Base-by-base conservation (phyloP, 345 rosid species). In the Eucalyptus marginata region DNA sequence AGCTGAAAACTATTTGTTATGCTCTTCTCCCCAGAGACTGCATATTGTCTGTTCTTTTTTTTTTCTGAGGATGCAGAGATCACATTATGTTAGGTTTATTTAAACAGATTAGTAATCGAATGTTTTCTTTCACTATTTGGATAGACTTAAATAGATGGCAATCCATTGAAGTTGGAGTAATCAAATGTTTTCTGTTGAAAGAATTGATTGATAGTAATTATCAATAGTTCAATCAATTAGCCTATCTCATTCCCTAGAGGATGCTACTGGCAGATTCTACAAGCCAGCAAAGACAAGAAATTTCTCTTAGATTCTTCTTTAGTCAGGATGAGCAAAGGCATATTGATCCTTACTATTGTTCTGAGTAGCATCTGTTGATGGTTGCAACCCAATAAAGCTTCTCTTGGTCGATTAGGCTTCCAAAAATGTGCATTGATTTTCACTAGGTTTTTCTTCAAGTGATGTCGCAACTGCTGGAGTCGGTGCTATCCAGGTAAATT, bases 401-500 rank as follows among this genome's bases (percentile, higher is more conserved):
- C 12, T 33, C 44, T 49, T 87, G 79, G 54, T 16, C 10, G 84
- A 64, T 86, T 36, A 46, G 50, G 36, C 31, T 88, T 44, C 44
- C 33, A 62, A 85, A 58, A 47, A 71, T 52, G 59, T 86, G 44
- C 88, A 79, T 40, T 49, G 62, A 49, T 66, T 49, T 64, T 90
- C 43, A 62, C 58, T 93, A 97, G 99, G 99, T 56, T 89, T 98
- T 86, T 86, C 94, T 89, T 92, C 96, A 36, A 94, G 98, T 90
- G 95, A 95, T 76, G 89, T 87, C 13, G 99, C 98, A 6, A 98
- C 99, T 52, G 90, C 93, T 90, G 95, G 95, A 86, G 93, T 98
- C 85, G 99, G 99, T 89, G 94, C 88, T 86, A 90, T 98, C 90
- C 99, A 98, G 99, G 99, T 97, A 94, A 86, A 58, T 29, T 86